These are phyloP conservation scores for Ascocoryne sarcoides DNA, from an alignment of 2,329 filamentous ascomycete species.

Conservation along the genomic window DNA sequence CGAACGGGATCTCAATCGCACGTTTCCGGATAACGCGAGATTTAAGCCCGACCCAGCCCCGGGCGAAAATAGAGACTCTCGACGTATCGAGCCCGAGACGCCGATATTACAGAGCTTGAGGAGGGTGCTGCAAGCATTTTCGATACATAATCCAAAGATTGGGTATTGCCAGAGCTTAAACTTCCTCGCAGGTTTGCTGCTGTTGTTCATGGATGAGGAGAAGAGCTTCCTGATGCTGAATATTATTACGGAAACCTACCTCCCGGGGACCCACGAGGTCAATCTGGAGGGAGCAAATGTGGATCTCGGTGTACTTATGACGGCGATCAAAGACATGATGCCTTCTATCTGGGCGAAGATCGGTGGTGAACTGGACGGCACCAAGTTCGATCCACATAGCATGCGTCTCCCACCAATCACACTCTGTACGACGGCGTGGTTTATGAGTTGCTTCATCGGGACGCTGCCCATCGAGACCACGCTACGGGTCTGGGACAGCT, in stretches of 20 bases:
- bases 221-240: constrained; percentile 90
- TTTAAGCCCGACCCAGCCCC: constrained; percentile 59
- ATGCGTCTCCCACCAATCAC: constrained; percentile 75
- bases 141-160: constrained; percentile 81
- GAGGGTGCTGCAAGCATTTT: constrained; percentile 80
- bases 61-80: constrained; percentile 28
- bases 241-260: constrained; percentile 78
- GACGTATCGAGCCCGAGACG: constrained; percentile 45
- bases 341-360: constrained; percentile 83
- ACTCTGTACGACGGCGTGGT: constrained; percentile 90
- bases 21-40: constrained; percentile 86
- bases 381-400: constrained; percentile 23
- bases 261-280: constrained; percentile 86
- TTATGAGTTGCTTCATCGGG: constrained; percentile 95
- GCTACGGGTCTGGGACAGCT: constrained; percentile 86
- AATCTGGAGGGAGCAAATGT: constrained; percentile 88
- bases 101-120: constrained; percentile 73
- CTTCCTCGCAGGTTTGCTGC: constrained; percentile 81
- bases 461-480: constrained; percentile 88
- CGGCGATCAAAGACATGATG: constrained; percentile 70
- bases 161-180: constrained; percentile 96
- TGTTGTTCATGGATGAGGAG: constrained; percentile 85
- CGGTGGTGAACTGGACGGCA: constrained; percentile 59
- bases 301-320: constrained; percentile 89
- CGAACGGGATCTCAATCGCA: constrained; percentile 85